Conservation (phyloP, 148 eudicot genomes). For the Rhododendron vialii region DNA sequence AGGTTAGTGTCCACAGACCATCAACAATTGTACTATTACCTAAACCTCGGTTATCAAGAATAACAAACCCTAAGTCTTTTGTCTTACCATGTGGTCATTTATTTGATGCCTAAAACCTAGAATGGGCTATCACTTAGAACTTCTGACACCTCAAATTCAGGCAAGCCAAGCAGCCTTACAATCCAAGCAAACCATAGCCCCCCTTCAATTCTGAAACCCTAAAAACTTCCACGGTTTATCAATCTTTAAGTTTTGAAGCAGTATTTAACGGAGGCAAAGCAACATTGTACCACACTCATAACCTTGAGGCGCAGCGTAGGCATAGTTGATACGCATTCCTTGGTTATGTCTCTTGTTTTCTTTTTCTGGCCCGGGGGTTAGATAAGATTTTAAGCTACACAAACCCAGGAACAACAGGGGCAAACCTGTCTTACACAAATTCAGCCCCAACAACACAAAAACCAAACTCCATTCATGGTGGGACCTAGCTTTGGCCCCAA, state of each 20-base stretch:
- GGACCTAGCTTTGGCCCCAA: too few species aligned
- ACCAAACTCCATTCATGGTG: too few species aligned
- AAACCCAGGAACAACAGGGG: too few species aligned
- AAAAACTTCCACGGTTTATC: neutral
- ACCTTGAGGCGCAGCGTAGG: neutral
- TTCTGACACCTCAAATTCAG: neutral
- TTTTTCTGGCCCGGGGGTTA: too few species aligned
- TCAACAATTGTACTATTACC: neutral
- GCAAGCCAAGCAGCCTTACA: neutral
- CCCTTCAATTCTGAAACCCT: neutral
- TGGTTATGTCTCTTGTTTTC: neutral
- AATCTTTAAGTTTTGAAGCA: neutral
- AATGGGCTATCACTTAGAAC: neutral
- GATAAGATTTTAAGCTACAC: too few species aligned
- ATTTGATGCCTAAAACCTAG: neutral
- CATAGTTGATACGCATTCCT: neutral
- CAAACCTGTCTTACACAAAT: too few species aligned
- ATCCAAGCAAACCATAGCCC: neutral
- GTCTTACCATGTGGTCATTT: neutral
- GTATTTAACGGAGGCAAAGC: neutral
- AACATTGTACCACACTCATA: neutral
- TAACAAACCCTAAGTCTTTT: neutral
- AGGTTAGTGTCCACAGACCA: neutral
- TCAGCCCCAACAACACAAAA: too few species aligned
- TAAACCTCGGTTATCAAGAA: neutral